Evolutionary conservation across 2,329 filamentous ascomycete genomes (phyloP).

Genomic region (Cladobotryum mycophilum): DNA sequence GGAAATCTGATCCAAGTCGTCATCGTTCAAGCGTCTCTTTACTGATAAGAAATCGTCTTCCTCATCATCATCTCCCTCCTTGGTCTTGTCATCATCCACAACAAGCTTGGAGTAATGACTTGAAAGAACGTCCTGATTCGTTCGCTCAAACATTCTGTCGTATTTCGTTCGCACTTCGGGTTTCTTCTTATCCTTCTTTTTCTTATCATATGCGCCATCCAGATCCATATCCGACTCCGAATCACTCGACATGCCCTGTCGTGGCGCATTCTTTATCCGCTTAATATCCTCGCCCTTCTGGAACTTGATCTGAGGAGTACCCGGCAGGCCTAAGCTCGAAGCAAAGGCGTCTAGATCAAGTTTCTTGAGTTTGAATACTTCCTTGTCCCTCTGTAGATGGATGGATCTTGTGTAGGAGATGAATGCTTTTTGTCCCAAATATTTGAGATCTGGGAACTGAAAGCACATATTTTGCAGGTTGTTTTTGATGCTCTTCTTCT

Average conservation of each 20-base stretch:
- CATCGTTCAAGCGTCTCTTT: conserved; percentile 76
- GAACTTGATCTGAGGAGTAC: conserved; percentile 89
- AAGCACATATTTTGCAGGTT: conserved; percentile 94
- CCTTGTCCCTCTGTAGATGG: conserved; percentile 84
- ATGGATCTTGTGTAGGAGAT: conserved; percentile 82
- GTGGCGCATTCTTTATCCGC: conserved; percentile 77
- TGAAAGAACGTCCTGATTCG: conserved; percentile 93
- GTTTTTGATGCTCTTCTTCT: conserved; percentile 77
- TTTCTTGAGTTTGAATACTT: conserved; percentile 77
- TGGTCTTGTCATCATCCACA: conserved; percentile 40
- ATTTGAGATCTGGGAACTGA: conserved; percentile 88
- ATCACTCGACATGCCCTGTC: conserved; percentile 58
- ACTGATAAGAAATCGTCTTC: conserved; percentile 81
- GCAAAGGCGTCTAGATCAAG: conserved; percentile 84
- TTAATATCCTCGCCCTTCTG: conserved; percentile 85
- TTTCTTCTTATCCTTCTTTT: conserved; percentile 55
- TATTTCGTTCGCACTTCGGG: conserved; percentile 83
- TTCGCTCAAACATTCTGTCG: conserved; percentile 95
- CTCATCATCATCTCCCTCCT: conserved; percentile 50
- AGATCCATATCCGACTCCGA: conserved; percentile 53
- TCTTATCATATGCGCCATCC: conserved; percentile 24
- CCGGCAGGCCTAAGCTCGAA: conserved; percentile 77
- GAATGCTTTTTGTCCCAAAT: conserved; percentile 93
- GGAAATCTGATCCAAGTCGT: conserved; percentile 51
- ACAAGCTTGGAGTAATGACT: conserved; percentile 88